Percentiles rank a stretch among this genome's conserved stretches.
These are phyloP conservation scores for Oryza coarctata DNA, from an alignment of 176 grass and related monocot genomes.

Conservation along the genomic window DNA sequence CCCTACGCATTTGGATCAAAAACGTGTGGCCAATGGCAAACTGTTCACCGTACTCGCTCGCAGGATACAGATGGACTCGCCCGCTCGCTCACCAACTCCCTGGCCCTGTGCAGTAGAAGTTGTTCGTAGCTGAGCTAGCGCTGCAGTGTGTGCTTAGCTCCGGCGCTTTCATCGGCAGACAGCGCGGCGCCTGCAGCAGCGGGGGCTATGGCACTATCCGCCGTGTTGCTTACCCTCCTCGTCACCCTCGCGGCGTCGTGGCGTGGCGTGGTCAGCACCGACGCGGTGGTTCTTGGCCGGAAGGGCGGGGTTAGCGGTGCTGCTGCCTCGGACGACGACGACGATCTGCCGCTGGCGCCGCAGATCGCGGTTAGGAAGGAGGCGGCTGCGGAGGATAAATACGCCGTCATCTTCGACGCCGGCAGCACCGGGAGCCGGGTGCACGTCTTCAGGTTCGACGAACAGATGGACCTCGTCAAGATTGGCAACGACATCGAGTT, in stretches of 20 bases:
- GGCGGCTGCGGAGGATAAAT: not conserved
- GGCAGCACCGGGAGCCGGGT: constrained; percentile 38
- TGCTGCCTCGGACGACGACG: no score
- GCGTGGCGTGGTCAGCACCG: no score
- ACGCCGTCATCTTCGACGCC: constrained; percentile 40
- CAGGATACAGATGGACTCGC: no score
- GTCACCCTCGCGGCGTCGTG: not conserved
- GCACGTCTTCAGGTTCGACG: constrained; percentile 35
- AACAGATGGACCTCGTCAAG: constrained; percentile 15
- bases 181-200: no score
- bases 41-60: not conserved
- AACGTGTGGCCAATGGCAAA: no score
- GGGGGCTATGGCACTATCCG: not conserved
- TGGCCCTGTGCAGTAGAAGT: no score
- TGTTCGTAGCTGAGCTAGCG: not conserved
- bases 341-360: no score
- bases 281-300: not conserved
- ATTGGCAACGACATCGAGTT: constrained; percentile 34
- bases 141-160: no score
- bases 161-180: no score
- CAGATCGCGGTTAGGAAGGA: no score
- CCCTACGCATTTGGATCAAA: no score
- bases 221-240: not conserved
- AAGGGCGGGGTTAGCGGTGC: not conserved
- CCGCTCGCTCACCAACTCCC: not conserved